Evolutionary conservation across 2,329 filamentous ascomycete species (phyloP).

Genomic region (Penicillium sp.): DNA sequence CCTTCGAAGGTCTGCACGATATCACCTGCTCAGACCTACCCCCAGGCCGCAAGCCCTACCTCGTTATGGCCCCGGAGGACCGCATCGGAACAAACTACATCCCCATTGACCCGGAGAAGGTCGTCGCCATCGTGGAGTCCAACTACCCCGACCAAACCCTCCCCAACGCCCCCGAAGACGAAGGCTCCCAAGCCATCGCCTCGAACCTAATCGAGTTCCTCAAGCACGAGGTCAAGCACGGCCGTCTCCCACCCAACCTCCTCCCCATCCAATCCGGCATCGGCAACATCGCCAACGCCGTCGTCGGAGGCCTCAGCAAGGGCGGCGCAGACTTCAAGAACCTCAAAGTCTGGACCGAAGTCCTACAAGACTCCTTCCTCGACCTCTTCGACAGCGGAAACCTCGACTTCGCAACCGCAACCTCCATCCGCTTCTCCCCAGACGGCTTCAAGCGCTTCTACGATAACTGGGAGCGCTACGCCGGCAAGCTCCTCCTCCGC

Average conservation of each 20-base stretch:
- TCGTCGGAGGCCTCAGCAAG: slow-evolving; percentile 76
- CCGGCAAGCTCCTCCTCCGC: slow-evolving; percentile 78
- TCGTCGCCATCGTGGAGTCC: slow-evolving; percentile 80
- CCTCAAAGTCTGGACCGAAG: slow-evolving; percentile 90
- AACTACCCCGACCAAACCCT: slow-evolving; percentile 77
- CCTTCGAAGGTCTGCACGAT: slow-evolving; percentile 84
- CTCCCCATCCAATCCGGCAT: slow-evolving; percentile 84
- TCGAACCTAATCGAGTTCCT: slow-evolving; percentile 79
- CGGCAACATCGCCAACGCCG: slow-evolving; percentile 90
- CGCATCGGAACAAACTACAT: slow-evolving; percentile 81
- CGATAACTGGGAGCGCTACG: slow-evolving; percentile 76
- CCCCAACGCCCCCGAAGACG: slow-evolving; percentile 76
- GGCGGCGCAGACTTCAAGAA: slow-evolving; percentile 76
- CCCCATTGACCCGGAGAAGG: slow-evolving; percentile 78
- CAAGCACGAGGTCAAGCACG: slow-evolving; percentile 78
- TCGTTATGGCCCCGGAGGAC: slow-evolving; percentile 82
- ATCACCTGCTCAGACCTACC: slow-evolving; percentile 87
- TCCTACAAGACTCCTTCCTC: slow-evolving; percentile 88
- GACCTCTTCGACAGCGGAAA: slow-evolving; percentile 88
- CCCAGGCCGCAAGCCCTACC: slow-evolving; percentile 76
- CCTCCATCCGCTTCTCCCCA: slow-evolving; percentile 85
- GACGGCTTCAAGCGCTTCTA: slow-evolving; percentile 92
- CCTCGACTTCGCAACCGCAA: slow-evolving; percentile 86
- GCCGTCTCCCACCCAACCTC: slow-evolving; percentile 72
- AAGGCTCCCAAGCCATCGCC: slow-evolving; percentile 69